phyloP scores from a whole-genome alignment of 208 protist species.

The Leishmania mexicana region DNA sequence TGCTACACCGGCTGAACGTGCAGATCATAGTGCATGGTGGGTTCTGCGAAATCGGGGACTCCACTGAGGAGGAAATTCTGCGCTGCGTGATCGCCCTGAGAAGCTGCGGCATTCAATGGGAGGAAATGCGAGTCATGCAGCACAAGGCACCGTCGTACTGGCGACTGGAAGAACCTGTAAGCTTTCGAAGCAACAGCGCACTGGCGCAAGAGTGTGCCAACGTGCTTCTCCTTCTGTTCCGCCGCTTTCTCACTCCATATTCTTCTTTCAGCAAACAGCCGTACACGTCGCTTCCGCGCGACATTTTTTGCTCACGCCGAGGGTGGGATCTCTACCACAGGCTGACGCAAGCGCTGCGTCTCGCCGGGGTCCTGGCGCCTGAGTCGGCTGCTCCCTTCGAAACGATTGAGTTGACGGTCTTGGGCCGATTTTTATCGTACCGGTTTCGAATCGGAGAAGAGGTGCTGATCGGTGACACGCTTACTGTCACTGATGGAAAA shows the following conservation, averaged over 20 bases:
- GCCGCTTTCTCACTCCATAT: constrained; percentile 57
- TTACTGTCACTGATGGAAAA: constrained; percentile 66
- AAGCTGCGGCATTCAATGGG: constrained; percentile 10
- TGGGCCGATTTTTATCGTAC: constrained; percentile 68
- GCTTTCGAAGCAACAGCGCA: neutral
- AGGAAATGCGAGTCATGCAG: constrained; percentile 27
- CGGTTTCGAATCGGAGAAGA: constrained; percentile 47
- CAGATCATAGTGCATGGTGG: constrained; percentile 48
- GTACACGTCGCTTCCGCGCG: constrained; percentile 38
- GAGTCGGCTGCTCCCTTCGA: constrained; percentile 15
- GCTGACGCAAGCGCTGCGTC: constrained; percentile 37
- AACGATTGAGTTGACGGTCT: constrained; percentile 45
- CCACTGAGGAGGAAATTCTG: constrained; percentile 48
- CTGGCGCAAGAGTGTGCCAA: constrained; percentile 20
- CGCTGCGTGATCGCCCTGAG: constrained; percentile 21
- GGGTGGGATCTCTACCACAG: constrained; percentile 40
- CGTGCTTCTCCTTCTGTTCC: constrained; percentile 67
- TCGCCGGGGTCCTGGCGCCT: constrained; percentile 35
- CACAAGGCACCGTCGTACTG: constrained; percentile 8
- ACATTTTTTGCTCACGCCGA: constrained; percentile 45
- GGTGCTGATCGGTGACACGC: neutral
- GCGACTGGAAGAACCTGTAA: constrained; percentile 6
- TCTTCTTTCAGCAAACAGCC: constrained; percentile 49
- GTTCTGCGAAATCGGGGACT: constrained; percentile 40
- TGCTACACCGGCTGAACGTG: constrained; percentile 35